A percentile compares a stretch with the other conserved stretches of the same genome.
These are phyloP conservation scores for Volvariella volvacea DNA, from an alignment of 1,284 basidiomycete genomes.

Conservation along the genomic window DNA sequence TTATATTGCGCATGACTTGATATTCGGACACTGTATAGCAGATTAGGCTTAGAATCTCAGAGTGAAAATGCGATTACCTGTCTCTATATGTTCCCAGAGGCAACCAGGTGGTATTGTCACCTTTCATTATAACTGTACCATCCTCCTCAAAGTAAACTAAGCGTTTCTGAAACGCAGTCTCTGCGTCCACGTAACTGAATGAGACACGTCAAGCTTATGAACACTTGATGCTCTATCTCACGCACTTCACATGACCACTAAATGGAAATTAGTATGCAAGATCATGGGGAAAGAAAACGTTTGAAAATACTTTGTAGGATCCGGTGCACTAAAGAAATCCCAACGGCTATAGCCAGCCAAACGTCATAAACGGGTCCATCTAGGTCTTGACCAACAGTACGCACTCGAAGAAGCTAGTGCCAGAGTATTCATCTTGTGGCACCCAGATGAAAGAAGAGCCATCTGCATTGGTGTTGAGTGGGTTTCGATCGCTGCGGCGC, in stretches of 20 bases:
- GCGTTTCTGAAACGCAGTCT: conserved; percentile 45
- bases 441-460: conserved; percentile 50
- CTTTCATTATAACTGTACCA: conserved; percentile 64
- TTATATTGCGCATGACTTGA: conserved; percentile 48
- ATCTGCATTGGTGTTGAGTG: conserved; percentile 27
- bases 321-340: conserved; percentile 47
- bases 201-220: background rate
- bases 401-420: conserved; percentile 48
- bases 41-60: too few species aligned
- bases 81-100: conserved; percentile 43
- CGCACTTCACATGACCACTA: conserved; percentile 59
- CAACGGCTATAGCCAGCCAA: conserved; percentile 35
- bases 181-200: conserved; percentile 42
- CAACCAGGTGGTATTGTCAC: conserved; percentile 56
- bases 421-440: conserved; percentile 46
- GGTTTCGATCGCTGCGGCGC: background rate
- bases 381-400: conserved; percentile 14
- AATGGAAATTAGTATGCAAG: conserved; percentile 9
- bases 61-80: conserved; percentile 33
- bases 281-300: conserved; percentile 7
- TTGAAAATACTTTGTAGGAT: conserved; percentile 55
- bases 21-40: conserved; percentile 49
- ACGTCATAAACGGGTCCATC: background rate
- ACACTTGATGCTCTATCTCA: conserved; percentile 7
- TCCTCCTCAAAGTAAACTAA: conserved; percentile 41